These are phyloP conservation scores for Thymus quinquecostatus DNA, from an alignment of 257 asterid species.

Conservation along the genomic window DNA sequence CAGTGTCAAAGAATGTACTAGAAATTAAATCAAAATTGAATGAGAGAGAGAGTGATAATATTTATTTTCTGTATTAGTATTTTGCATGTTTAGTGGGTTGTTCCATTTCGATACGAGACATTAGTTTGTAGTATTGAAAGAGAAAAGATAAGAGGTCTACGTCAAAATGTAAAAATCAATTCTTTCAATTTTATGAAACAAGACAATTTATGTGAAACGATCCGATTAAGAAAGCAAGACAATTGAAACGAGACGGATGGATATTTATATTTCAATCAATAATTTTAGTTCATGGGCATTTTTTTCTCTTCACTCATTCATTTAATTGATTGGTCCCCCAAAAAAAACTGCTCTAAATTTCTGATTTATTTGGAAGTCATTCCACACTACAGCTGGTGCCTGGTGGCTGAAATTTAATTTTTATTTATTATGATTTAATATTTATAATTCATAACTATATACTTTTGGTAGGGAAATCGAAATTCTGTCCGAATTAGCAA, in stretches of 20 bases:
- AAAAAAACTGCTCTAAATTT: slow-evolving; percentile 13
- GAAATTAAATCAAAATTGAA: slow-evolving; percentile 14
- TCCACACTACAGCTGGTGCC: slow-evolving; percentile 21
- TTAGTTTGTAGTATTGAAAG: no score
- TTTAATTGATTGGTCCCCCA: slow-evolving; percentile 23
- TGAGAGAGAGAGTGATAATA: slow-evolving; percentile 37
- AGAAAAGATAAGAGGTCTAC: no score
- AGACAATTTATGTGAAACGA: no score
- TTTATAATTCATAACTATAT: background rate
- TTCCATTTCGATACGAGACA: no score
- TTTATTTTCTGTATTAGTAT: slow-evolving; percentile 34
- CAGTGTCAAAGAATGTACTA: slow-evolving; percentile 35
- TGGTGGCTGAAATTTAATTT: background rate
- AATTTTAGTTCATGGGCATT: slow-evolving; percentile 20
- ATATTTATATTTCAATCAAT: slow-evolving; percentile 14
- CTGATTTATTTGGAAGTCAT: background rate
- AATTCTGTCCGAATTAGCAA: background rate
- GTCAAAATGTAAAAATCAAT: no score
- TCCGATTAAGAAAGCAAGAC: no score
- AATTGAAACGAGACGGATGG: no score
- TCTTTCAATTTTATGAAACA: no score
- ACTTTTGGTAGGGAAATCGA: background rate
- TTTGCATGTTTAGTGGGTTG: slow-evolving; percentile 33
- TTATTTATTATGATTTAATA: background rate
- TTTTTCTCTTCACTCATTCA: background rate